Evolutionary conservation across 2,329 filamentous ascomycete genomes (phyloP).

Genomic region (Penicillium sp.): DNA sequence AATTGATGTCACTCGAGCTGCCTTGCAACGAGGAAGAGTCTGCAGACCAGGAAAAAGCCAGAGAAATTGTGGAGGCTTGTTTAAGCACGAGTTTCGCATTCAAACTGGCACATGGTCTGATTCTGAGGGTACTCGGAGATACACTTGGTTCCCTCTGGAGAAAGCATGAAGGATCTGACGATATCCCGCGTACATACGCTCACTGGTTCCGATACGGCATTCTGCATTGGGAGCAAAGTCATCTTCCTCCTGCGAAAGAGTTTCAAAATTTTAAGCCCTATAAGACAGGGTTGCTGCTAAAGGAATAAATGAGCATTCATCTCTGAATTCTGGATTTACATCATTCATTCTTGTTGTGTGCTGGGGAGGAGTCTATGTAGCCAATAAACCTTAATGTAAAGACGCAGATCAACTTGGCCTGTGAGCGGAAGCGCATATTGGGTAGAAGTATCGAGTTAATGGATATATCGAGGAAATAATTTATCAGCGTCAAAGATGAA

Average conservation of each 20-base stretch:
- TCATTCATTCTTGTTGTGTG: too few species aligned
- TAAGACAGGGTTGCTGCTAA: background rate
- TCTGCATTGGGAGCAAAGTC: background rate
- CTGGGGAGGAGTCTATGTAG: too few species aligned
- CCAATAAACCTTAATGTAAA: background rate
- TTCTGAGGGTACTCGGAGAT: background rate
- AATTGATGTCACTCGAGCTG: conserved; percentile 37
- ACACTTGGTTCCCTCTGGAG: background rate
- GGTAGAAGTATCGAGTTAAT: too few species aligned
- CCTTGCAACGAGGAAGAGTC: background rate
- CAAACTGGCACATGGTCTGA: background rate
- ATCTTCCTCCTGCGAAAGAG: background rate
- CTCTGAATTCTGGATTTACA: too few species aligned
- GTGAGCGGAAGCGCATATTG: too few species aligned
- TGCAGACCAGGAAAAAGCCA: background rate
- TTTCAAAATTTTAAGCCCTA: background rate
- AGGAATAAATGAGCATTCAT: background rate
- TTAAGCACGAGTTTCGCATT: background rate
- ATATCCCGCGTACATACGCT: background rate
- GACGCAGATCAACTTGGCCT: too few species aligned
- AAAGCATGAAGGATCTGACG: background rate
- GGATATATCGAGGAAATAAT: too few species aligned
- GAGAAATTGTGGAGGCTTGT: background rate
- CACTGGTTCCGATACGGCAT: background rate
- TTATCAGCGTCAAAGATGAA: too few species aligned